These are phyloP conservation scores for Ogataea polymorpha DNA, from an alignment of 805 yeast genomes.

Conservation along the genomic window DNA sequence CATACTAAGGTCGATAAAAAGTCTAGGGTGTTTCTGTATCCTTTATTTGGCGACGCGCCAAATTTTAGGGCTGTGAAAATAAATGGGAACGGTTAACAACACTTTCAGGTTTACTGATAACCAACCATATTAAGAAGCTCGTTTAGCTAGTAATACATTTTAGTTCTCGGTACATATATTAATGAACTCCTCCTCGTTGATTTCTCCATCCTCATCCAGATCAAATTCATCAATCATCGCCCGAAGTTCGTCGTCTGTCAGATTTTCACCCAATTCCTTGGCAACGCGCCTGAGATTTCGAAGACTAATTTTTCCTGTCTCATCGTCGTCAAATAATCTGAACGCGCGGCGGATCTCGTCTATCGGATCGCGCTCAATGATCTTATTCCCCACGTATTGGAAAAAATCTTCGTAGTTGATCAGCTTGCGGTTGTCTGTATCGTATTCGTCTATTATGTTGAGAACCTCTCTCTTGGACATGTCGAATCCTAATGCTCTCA, in stretches of 20 bases:
- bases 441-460: constrained; percentile 76
- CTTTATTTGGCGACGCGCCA: constrained; percentile 7
- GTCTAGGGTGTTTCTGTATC: constrained; percentile 3
- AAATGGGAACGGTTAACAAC: no score
- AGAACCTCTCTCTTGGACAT: constrained; percentile 71
- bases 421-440: constrained; percentile 66
- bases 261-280: constrained; percentile 85
- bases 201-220: constrained; percentile 93
- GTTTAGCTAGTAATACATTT: neutral
- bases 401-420: constrained; percentile 82
- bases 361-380: constrained; percentile 84
- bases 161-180: constrained; percentile 77
- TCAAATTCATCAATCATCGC: constrained; percentile 99
- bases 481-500: constrained; percentile 91
- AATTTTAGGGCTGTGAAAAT: constrained; percentile 1
- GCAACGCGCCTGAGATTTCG: constrained; percentile 86
- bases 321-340: constrained; percentile 81
- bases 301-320: constrained; percentile 79
- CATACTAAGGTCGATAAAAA: neutral
- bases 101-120: neutral
- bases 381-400: constrained; percentile 74
- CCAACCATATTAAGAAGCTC: neutral
- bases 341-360: constrained; percentile 93
- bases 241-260: constrained; percentile 86
- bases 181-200: constrained; percentile 85